These are phyloP conservation scores for Dendrobium nobile DNA, from an alignment of 106 monocot genomes.

Conservation along the genomic window DNA sequence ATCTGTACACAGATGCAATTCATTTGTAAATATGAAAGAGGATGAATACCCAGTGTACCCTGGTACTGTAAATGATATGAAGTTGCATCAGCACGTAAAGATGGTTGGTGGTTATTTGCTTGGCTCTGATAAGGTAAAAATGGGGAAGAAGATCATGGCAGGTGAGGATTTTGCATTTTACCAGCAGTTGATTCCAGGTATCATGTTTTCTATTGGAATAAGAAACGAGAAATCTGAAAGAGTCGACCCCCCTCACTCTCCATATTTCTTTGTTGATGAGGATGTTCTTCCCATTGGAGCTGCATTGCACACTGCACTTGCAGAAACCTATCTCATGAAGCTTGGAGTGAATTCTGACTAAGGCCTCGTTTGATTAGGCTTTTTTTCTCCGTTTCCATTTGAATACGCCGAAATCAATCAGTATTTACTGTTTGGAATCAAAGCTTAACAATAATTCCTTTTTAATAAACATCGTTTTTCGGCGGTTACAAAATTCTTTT, in stretches of 20 bases:
- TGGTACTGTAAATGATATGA: constrained; percentile 60
- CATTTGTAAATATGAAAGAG: constrained; percentile 41
- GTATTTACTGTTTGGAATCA: too few species aligned
- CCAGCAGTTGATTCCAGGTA: constrained; percentile 71
- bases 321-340: constrained; percentile 33
- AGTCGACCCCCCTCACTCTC: constrained; percentile 52
- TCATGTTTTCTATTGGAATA: constrained; percentile 67
- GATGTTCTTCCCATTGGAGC: constrained; percentile 83
- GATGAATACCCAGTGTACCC: constrained; percentile 55
- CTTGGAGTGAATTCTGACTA: too few species aligned
- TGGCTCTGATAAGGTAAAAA: constrained; percentile 51
- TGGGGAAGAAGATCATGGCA: constrained; percentile 67
- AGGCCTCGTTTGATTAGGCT: too few species aligned
- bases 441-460: too few species aligned
- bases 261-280: constrained; percentile 73
- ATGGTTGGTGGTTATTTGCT: constrained; percentile 46
- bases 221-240: constrained; percentile 30
- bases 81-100: constrained; percentile 48
- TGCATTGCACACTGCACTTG: constrained; percentile 62
- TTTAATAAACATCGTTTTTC: too few species aligned
- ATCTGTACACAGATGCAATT: constrained; percentile 54
- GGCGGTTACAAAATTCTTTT: too few species aligned
- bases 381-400: too few species aligned
- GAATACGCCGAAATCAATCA: too few species aligned
- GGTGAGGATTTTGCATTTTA: constrained; percentile 94